phyloP scores from a whole-genome alignment of 495 filamentous ascomycete genomes.

The Parmelia sp. region DNA sequence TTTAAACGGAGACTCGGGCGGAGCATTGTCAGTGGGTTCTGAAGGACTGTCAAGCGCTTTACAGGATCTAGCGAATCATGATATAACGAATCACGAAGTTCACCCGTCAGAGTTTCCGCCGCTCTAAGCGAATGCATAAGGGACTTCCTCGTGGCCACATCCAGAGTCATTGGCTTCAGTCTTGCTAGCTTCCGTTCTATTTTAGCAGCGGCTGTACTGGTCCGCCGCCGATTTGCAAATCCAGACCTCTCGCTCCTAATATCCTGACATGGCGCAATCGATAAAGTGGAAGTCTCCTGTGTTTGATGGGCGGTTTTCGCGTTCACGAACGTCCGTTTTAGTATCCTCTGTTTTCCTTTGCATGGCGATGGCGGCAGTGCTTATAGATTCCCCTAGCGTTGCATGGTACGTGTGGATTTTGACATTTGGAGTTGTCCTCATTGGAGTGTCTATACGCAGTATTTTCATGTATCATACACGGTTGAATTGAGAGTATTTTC shows the following conservation, averaged over 20 bases:
- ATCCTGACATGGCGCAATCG: not conserved
- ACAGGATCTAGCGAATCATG: not conserved
- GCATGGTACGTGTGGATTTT: not conserved
- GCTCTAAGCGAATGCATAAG: not conserved
- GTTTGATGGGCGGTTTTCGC: not conserved
- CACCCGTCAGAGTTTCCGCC: not conserved
- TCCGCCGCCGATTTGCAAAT: not conserved
- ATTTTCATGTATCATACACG: no score
- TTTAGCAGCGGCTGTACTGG: not conserved
- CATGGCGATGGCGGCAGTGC: not conserved
- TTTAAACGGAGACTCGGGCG: not conserved
- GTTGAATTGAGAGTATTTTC: no score
- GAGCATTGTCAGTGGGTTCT: not conserved
- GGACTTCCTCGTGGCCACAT: not conserved
- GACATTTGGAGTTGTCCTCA: not conserved
- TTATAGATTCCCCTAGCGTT: not conserved
- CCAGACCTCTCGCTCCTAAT: not conserved
- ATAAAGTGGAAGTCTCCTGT: not conserved
- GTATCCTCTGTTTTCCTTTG: not conserved
- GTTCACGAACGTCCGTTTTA: not conserved
- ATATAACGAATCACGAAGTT: not conserved
- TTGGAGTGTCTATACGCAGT: not conserved
- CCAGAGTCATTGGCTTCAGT: not conserved
- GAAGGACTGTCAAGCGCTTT: not conserved
- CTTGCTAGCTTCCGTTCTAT: not conserved